Percentiles rank a stretch among this genome's conserved stretches.
Evolutionary conservation across 2,329 filamentous ascomycete genomes (phyloP).

Genomic region (Emmonsiellopsis sp.): DNA sequence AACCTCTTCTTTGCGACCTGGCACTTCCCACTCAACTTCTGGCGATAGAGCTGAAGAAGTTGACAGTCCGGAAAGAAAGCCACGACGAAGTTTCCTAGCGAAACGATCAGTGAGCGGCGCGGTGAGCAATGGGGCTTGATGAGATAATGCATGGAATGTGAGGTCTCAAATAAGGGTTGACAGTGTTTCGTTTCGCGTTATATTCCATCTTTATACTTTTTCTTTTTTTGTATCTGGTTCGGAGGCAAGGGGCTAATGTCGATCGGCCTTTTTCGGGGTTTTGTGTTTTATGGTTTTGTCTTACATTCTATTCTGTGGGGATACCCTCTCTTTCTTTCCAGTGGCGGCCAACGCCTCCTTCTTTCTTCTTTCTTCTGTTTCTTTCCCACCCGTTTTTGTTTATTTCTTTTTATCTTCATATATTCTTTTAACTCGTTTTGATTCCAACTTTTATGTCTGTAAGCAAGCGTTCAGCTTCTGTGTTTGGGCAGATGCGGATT

Average conservation of each 20-base stretch:
- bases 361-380: neutral
- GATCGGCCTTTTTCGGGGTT: neutral
- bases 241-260: neutral
- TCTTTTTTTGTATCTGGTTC: conserved; percentile 4
- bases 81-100: conserved; percentile 39
- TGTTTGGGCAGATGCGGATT: neutral
- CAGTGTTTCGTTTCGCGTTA: conserved; percentile 2
- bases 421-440: neutral
- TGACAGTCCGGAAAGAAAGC: conserved; percentile 34
- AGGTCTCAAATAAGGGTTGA: neutral
- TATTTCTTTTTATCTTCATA: conserved; percentile 3
- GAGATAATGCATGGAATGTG: conserved; percentile 2
- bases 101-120: conserved; percentile 28
- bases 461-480: neutral
- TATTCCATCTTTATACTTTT: conserved; percentile 12
- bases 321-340: neutral
- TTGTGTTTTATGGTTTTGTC: conserved; percentile 2
- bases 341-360: neutral
- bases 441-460: neutral
- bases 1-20: conserved; percentile 22
- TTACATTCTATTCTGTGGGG: neutral
- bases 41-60: conserved; percentile 17
- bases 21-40: conserved; percentile 26
- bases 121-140: conserved; percentile 20
- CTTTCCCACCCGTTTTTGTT: neutral